Percentiles rank a stretch among this genome's conserved stretches.
Conservation (phyloP, 495 filamentous ascomycete genomes). For the Penicillium odoratum region DNA sequence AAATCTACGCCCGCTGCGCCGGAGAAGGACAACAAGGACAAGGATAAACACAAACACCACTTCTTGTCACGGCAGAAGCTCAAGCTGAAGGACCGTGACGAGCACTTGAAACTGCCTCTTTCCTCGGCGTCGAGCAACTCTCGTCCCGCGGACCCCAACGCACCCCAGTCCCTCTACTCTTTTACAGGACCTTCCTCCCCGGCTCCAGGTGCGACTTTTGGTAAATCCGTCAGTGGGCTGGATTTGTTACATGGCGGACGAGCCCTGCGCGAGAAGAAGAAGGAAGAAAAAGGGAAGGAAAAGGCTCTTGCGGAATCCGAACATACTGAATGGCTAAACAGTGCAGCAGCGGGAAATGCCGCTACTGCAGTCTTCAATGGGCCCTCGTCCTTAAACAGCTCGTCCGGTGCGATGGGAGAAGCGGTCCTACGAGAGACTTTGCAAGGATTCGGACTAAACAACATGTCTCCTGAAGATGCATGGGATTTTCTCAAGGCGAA, state of each 20-base stretch:
- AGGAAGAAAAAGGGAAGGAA: constrained; percentile 63
- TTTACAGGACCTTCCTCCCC: constrained; percentile 71
- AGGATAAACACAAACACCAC: constrained; percentile 73
- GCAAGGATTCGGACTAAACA: constrained; percentile 69
- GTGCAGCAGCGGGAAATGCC: constrained; percentile 24
- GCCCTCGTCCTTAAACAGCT: constrained; percentile 39
- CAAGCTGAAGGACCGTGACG: constrained; percentile 80
- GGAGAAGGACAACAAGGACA: constrained; percentile 42
- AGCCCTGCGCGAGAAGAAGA: constrained; percentile 85
- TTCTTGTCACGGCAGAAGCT: constrained; percentile 91
- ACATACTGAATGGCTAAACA: constrained; percentile 46
- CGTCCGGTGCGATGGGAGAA: constrained; percentile 35
- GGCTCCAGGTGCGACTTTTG: constrained; percentile 63
- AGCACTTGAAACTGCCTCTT: constrained; percentile 68
- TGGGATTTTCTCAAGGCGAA: constrained; percentile 94
- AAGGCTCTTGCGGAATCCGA: constrained; percentile 44
- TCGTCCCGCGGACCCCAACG: constrained; percentile 77
- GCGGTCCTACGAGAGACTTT: constrained; percentile 47
- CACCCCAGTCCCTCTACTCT: constrained; percentile 81
- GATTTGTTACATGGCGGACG: constrained; percentile 85
- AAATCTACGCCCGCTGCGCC: constrained; percentile 19
- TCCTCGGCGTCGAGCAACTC: constrained; percentile 93
- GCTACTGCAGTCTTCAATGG: constrained; percentile 34
- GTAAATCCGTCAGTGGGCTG: constrained; percentile 77
- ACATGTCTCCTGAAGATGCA: constrained; percentile 85